phyloP scores from a whole-genome alignment of 306 rosid genomes.

The Amphicarpaea edgeworthii region DNA sequence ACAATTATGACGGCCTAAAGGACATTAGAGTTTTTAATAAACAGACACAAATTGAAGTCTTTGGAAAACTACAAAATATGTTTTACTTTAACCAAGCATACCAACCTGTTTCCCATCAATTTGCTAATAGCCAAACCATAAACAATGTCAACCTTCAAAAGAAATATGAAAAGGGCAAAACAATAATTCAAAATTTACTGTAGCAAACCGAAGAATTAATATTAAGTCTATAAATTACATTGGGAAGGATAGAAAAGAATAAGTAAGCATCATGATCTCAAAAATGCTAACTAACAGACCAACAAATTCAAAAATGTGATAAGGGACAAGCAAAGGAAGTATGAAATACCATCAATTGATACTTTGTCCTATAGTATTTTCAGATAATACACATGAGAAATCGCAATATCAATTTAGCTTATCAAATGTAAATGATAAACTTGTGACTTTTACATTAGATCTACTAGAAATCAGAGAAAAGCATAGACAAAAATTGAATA shows the following conservation, averaged over 20 bases:
- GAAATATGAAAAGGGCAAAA: constrained; percentile 35
- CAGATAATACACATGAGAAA: constrained; percentile 15
- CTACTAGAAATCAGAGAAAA: neutral
- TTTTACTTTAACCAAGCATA: constrained; percentile 15
- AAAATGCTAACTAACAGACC: constrained; percentile 11
- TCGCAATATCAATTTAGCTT: constrained; percentile 19
- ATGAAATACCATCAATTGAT: neutral
- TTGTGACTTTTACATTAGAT: constrained; percentile 8
- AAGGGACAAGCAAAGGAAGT: constrained; percentile 15
- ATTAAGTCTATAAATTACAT: neutral
- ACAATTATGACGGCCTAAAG: neutral
- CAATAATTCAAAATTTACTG: constrained; percentile 31
- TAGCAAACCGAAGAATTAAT: constrained; percentile 18
- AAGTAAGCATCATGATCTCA: constrained; percentile 9
- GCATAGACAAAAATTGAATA: neutral
- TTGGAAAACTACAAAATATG: neutral
- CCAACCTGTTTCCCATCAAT: constrained; percentile 86
- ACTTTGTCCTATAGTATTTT: neutral
- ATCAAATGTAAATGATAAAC: neutral
- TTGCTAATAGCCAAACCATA: constrained; percentile 51
- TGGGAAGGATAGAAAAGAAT: neutral
- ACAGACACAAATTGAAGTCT: constrained; percentile 8
- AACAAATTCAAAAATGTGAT: constrained; percentile 20
- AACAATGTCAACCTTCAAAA: constrained; percentile 45
- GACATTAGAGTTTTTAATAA: constrained; percentile 2